Conservation (phyloP, 2,329 filamentous ascomycete species). For the Clathrospora elynae region DNA sequence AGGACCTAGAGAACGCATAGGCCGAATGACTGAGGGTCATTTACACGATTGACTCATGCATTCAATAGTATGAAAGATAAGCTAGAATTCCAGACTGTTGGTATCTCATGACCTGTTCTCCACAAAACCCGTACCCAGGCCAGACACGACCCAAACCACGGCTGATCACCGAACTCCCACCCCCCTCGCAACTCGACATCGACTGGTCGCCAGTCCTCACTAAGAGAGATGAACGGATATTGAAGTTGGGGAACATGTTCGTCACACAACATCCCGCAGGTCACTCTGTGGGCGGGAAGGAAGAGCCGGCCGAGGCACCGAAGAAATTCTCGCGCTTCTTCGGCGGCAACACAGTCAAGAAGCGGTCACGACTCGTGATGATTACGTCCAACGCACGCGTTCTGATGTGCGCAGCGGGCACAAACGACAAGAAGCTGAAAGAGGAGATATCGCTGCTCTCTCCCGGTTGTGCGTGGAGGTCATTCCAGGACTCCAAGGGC, state of each 20-base stretch:
- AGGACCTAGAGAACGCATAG: constrained; percentile 5
- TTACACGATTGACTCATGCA: constrained; percentile 7
- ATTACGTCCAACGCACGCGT: constrained; percentile 90
- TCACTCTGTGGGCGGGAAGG: constrained; percentile 73
- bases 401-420: constrained; percentile 85
- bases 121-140: constrained; percentile 27
- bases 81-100: constrained; percentile 17
- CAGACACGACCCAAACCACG: constrained; percentile 63
- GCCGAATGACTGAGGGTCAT: constrained; percentile 5
- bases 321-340: constrained; percentile 95
- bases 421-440: constrained; percentile 95
- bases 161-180: constrained; percentile 92
- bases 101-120: constrained; percentile 27
- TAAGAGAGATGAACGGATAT: constrained; percentile 86
- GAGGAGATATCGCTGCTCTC: constrained; percentile 84
- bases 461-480: constrained; percentile 77
- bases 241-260: constrained; percentile 89
- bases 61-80: constrained; percentile 6
- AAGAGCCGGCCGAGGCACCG: constrained; percentile 65
- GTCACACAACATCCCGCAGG: constrained; percentile 79
- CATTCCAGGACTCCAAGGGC: constrained; percentile 82
- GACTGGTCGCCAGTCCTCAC: constrained; percentile 98
- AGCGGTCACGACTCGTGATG: constrained; percentile 90
- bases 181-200: constrained; percentile 95
- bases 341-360: constrained; percentile 87